phyloP scores from a whole-genome alignment of 1,284 basidiomycete genomes.

The Malassezia slooffiae region DNA sequence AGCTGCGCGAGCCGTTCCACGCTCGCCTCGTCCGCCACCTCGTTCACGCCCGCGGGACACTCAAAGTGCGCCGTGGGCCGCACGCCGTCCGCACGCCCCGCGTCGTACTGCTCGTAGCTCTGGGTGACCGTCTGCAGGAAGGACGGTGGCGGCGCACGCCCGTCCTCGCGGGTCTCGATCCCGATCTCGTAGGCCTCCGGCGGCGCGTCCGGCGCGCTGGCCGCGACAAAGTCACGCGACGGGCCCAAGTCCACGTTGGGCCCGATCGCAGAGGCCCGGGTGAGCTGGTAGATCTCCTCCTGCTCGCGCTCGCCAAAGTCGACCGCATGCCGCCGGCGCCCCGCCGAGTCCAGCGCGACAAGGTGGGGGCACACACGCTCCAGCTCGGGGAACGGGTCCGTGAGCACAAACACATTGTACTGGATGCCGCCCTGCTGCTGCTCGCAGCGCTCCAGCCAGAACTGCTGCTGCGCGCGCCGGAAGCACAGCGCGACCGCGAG shows the following conservation, averaged over 20 bases:
- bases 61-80: constrained; percentile 7
- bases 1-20: too few relatives aligned
- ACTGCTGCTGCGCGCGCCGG: constrained; percentile 32
- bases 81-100: neutral
- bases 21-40: too few relatives aligned
- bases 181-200: constrained; percentile 51
- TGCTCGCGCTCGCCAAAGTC: constrained; percentile 57
- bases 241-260: constrained; percentile 52
- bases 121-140: constrained; percentile 54
- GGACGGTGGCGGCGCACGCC: constrained; percentile 57
- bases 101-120: constrained; percentile 1
- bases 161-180: constrained; percentile 70
- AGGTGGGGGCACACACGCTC: constrained; percentile 51
- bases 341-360: constrained; percentile 51
- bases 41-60: neutral
- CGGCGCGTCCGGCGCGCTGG: constrained; percentile 22
- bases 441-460: constrained; percentile 50
- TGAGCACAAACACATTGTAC: constrained; percentile 79
- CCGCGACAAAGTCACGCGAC: constrained; percentile 5
- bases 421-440: constrained; percentile 54
- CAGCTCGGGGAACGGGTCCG: constrained; percentile 54
- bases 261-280: constrained; percentile 67
- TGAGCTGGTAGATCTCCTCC: constrained; percentile 79
- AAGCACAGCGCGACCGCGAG: constrained; percentile 30
- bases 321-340: constrained; percentile 48